Evolutionary conservation across 495 filamentous ascomycete genomes (phyloP), one percentile per base, ranked within the genome.

Genomic region (Penicillium turbatum): DNA sequence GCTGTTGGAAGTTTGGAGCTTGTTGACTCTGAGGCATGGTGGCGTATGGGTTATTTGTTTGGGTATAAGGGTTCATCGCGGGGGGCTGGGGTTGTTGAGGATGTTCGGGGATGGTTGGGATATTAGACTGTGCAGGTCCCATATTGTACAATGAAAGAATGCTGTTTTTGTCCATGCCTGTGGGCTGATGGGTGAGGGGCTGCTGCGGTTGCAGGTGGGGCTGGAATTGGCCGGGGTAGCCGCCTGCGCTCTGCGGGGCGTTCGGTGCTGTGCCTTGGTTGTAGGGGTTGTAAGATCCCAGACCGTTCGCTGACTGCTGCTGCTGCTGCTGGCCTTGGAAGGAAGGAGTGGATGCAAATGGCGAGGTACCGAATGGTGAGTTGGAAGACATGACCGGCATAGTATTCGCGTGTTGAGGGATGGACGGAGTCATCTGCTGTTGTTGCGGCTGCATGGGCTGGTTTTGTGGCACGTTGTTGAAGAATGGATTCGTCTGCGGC

Each of bases 71-170:
- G 52, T 49, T 66, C 39, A 44, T 51, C 48, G 57, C 54, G 7
- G 52, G 29, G 8, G 56, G 55, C 39, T 41, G 37, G 17, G 38
- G 15, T 31, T 69, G 49, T 21, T 41, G 69, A 24, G 46, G 62
- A 43, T 76, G 66, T 50, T 70, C 63, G 17, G 69, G 65, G 40
- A 69, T 63, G 11, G 67, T 56, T 38, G 69, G 65, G 31, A 70
- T 62, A 34, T 62, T 62, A 10, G 70, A 54, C 6, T 85, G 82
- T 6, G 87, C 73, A n/a, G 90, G 87, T 13, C 87, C 82, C 48
- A 89, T 79, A 66, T 86, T 86, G 71, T 92, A 98, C 5, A 98
- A 72, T 11, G 91, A 88, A 54, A 98, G 79, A 59, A 98, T 97
- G 42, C 84, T 86, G 10, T 82, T 82, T 59, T 95, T 98, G 64